Evolutionary conservation across 768 basidiomycete species (phyloP).

Genomic region (Boletus speciosus): DNA sequence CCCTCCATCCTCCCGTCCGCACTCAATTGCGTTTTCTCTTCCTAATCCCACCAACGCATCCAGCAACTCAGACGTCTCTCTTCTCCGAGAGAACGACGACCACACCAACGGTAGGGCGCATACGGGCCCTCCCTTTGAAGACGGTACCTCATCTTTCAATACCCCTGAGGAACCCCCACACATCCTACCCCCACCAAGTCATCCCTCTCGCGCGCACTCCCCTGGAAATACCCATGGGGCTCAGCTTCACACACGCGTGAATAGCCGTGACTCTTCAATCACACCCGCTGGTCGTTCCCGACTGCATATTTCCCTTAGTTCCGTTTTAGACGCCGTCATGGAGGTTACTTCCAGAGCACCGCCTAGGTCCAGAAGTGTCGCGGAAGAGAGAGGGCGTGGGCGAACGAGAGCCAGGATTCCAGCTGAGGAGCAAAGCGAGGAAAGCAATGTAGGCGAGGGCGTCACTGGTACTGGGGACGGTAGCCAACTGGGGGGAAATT

Average conservation of each 20-base stretch:
- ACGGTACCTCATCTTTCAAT: slow-evolving; percentile 29
- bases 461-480: not conserved
- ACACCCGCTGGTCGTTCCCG: slow-evolving; percentile 9
- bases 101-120: not conserved
- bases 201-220: not conserved
- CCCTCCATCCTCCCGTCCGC: not conserved
- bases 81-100: not conserved
- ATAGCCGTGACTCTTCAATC: not conserved
- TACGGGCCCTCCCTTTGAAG: not conserved
- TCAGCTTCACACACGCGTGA: not conserved
- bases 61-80: slow-evolving; percentile 2
- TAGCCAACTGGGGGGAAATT: not conserved
- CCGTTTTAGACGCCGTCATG: slow-evolving; percentile 18
- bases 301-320: slow-evolving; percentile 16
- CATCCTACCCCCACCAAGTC: not conserved
- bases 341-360: slow-evolving; percentile 16
- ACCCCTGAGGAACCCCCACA: slow-evolving; percentile 24
- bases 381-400: slow-evolving; percentile 32
- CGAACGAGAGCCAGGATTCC: slow-evolving; percentile 16
- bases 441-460: not conserved
- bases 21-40: not conserved
- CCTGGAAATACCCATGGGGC: not conserved
- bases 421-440: not conserved
- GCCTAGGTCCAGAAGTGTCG: slow-evolving; percentile 25
- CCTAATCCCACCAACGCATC: not conserved